A percentile compares a stretch with the other conserved stretches of the same genome.
Conservation (phyloP, 768 basidiomycete genomes). For the Mycena filopes region DNA sequence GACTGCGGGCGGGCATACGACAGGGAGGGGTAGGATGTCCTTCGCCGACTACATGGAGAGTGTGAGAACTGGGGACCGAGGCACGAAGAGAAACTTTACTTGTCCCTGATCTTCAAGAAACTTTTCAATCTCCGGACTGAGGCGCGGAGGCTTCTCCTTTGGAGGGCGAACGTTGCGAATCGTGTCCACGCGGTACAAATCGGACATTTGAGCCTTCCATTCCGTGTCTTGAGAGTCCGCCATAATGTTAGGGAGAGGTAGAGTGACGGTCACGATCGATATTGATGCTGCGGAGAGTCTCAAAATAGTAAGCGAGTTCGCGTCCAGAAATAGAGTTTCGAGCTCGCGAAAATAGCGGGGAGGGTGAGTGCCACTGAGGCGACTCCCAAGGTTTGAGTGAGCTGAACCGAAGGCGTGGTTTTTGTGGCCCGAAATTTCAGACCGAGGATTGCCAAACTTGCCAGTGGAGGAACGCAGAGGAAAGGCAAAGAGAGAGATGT, state of each 20-base stretch:
- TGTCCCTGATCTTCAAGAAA: conserved; percentile 37
- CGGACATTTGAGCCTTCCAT: conserved; percentile 20
- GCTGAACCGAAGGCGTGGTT: no score
- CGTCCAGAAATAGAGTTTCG: no score
- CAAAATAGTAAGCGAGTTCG: no score
- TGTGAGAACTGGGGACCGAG: not conserved
- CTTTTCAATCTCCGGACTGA: conserved; percentile 40
- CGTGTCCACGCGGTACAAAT: conserved; percentile 15
- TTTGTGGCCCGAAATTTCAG: no score
- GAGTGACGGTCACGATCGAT: not conserved
- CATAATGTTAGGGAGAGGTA: conserved; percentile 1
- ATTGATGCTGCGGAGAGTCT: no score
- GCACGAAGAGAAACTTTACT: conserved; percentile 24
- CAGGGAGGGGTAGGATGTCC: conserved; percentile 49
- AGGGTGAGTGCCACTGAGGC: no score
- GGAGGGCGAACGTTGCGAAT: conserved; percentile 35
- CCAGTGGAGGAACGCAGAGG: no score
- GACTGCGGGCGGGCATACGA: conserved; percentile 46
- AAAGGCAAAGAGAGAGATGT: no score
- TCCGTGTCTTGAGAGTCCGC: conserved; percentile 22
- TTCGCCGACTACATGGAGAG: conserved; percentile 43
- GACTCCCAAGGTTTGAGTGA: no score
- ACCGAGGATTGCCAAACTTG: no score
- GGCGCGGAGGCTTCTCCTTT: conserved; percentile 19
- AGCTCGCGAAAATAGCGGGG: no score